A percentile compares a stretch with the other conserved stretches of the same genome.
phyloP scores from a whole-genome alignment of 108 stramenopile genomes.

The Conticribra weissflogii region DNA sequence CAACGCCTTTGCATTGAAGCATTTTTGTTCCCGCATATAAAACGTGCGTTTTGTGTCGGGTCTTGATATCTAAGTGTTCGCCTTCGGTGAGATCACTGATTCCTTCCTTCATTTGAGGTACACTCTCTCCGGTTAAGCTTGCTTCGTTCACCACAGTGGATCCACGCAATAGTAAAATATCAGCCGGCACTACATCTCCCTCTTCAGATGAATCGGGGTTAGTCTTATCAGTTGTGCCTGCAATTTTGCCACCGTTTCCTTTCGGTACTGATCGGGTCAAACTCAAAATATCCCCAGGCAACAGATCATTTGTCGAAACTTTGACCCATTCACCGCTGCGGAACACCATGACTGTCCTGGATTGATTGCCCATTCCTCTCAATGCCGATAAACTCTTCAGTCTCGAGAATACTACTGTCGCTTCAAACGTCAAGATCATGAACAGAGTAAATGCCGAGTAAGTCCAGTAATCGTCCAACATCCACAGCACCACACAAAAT shows the following conservation, averaged over 20 bases:
- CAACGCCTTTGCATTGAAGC: constrained; percentile 83
- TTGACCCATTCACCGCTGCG: constrained; percentile 71
- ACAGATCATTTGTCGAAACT: constrained; percentile 72
- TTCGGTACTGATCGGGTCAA: constrained; percentile 62
- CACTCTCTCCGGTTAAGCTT: constrained; percentile 93
- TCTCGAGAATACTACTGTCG: constrained; percentile 90
- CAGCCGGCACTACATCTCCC: constrained; percentile 94
- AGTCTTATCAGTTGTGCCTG: constrained; percentile 1
- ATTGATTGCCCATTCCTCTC: constrained; percentile 80
- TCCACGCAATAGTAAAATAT: constrained; percentile 87
- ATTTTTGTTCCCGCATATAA: constrained; percentile 96
- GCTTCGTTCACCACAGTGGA: constrained; percentile 95
- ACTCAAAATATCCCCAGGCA: constrained; percentile 96
- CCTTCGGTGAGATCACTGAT: constrained; percentile 64
- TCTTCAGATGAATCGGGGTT: constrained; percentile 44
- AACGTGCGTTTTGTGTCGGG: constrained; percentile 89
- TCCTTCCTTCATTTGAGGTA: constrained; percentile 98
- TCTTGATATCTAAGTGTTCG: constrained; percentile 77
- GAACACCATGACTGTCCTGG: constrained; percentile 76
- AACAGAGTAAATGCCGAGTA: constrained; percentile 92
- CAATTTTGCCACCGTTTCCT: constrained; percentile 28
- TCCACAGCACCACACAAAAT: constrained; percentile 91
- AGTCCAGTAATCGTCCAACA: constrained; percentile 95
- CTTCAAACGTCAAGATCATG: constrained; percentile 94
- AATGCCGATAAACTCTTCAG: constrained; percentile 72